Percentiles rank a stretch among this genome's conserved stretches.
These are phyloP conservation scores for Geosmithia morbida DNA, from an alignment of 2,329 filamentous ascomycete genomes.

Conservation along the genomic window DNA sequence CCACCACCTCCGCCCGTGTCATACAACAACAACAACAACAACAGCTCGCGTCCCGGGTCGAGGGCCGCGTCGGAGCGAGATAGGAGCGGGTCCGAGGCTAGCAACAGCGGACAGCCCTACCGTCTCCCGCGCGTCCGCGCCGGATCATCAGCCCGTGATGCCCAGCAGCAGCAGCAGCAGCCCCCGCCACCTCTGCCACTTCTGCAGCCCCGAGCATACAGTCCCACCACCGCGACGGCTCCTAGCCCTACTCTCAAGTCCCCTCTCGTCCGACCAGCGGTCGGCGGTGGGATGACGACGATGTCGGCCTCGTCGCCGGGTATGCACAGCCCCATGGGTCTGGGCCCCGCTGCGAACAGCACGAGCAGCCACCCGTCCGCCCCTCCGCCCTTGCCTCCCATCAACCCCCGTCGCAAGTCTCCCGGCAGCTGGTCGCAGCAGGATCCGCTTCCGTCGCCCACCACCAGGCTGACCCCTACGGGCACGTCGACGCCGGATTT, in stretches of 20 bases:
- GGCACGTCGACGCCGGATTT: slow-evolving; percentile 6
- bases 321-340: slow-evolving; percentile 5
- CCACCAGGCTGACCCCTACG: slow-evolving; percentile 1
- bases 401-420: slow-evolving; percentile 38
- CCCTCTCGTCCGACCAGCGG: slow-evolving; percentile 10
- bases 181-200: neutral
- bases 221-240: neutral
- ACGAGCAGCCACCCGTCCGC: slow-evolving; percentile 15
- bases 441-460: slow-evolving; percentile 14
- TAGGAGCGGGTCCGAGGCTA: slow-evolving; percentile 40
- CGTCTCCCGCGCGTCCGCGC: slow-evolving; percentile 25
- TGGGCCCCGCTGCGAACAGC: slow-evolving; percentile 12
- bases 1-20: slow-evolving; percentile 20
- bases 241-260: slow-evolving; percentile 9
- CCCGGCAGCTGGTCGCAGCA: slow-evolving; percentile 11
- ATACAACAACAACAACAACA: slow-evolving; percentile 28
- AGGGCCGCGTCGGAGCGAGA: slow-evolving; percentile 27
- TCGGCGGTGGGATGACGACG: slow-evolving; percentile 12
- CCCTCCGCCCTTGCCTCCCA: slow-evolving; percentile 39
- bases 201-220: neutral
- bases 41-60: slow-evolving; percentile 13
- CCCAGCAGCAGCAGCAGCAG: neutral
- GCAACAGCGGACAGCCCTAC: slow-evolving; percentile 25
- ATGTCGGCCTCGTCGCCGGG: slow-evolving; percentile 20
- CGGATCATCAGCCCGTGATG: slow-evolving; percentile 19